Base-by-base conservation (phyloP, 176 grass and related monocot genomes). In the Carex cristatella region DNA sequence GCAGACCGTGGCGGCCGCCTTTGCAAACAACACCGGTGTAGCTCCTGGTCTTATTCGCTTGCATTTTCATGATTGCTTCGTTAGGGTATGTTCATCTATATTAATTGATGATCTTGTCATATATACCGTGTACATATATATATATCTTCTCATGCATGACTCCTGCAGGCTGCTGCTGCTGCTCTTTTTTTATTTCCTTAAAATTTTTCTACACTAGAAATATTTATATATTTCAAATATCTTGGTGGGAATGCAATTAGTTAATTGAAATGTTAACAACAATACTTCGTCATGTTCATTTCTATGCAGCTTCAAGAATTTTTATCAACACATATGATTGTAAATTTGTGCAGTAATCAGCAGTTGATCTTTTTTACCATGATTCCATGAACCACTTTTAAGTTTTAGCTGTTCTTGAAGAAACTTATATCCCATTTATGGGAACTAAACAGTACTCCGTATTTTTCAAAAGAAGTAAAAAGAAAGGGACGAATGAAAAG, bases 1-100 rank as follows among this genome's bases (percentile, higher is more conserved):
- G 79, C 81, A 88, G 42, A 65, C 66, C 10, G 86, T 93, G 16
- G 80, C 84, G 0, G 1, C 64, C 14, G 88, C 84, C 18, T 90
- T 93, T 79, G 12, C 1, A 2, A 88, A 86, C 68, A 14, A 93
- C 86, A 84, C 83, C n/a, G 91, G 94, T 44, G 49, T 94, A 10
- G 86, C 86, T 3, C 89, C 90, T 7, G 94, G 89, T 10, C 27
- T 94, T 10, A 82, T 97, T 67, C 89, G 94, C 69, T 4, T 94
- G 61, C 92, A 92, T 73, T 97, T 97, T 76, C 94, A 97, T n/a
- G 94, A 97, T 80, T 94, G 92, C 81, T 97, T 97, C 59, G 94
- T 92, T 62, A 91, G 86, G 28, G 94, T 97, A 89, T 83, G 27
- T 49, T 19, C 15, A 2, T 65, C 48, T 15, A 23, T 84, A 10